Evolutionary conservation across 1,139 yeast genomes (phyloP), one percentile per base, ranked within the genome.

Genomic region (Petasospora rhodanensis): DNA sequence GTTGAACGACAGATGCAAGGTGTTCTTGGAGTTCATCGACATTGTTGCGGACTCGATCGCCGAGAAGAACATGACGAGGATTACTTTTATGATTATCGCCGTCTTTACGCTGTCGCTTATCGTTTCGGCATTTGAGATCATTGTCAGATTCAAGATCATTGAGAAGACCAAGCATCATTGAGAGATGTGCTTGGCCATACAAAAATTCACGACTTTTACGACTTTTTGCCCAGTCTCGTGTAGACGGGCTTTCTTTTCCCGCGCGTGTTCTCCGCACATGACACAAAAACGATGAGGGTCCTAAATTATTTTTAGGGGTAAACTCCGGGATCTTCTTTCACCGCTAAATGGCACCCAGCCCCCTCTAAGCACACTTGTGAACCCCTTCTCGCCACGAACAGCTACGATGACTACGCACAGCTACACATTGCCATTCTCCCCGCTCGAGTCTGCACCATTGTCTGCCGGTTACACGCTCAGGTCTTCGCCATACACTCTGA

Each of bases 21-120:
- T 93, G 17, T 91, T 89, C 54, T 66, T 91, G 53, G 98, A 91
- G 51, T 82, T 91, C 52, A 85, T 87, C 54, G 96, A 89, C 51
- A 84, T 91, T 40, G 79, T 93, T 43, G 86, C 91, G 23, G 97
- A 93, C 53, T 84, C 96, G 27, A 81, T 91, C 51, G 95, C 95
- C 8, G 98, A 91, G 58, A 75, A 78, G 46, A 87, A 86, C 54
- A 89, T 93, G 72, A 84, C 86, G 25, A 70, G 95, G 45, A 85
- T 91, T 40, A 87, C 97, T 0, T 80, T 89, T 78, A 81, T 91
- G 74, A 80, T 91, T 42, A 85, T 93, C 35, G 66, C 82, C 14
- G 83, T 91, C 22, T 85, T 91, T 43, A 77, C 82, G 31, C 58
- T 89, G 32, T 84, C 94, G 47, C 73, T 91, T 32, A 61, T 77